Conservation (phyloP, 495 filamentous ascomycete species). For the Jackrogersella minutella region DNA sequence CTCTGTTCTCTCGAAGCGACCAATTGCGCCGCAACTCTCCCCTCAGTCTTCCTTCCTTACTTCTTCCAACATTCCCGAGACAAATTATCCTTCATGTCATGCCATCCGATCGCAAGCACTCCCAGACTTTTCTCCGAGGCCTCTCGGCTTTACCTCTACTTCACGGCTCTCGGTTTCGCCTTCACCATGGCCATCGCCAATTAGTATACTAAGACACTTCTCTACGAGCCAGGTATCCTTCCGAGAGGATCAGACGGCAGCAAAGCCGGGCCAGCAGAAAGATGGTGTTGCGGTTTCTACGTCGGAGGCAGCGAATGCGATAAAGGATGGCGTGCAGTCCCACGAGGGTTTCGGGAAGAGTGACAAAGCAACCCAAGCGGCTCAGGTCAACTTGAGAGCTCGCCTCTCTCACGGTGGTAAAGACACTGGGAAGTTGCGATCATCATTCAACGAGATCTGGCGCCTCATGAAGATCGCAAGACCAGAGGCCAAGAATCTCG, state of each 20-base stretch:
- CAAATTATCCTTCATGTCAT: slow-evolving; percentile 11
- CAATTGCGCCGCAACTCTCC: slow-evolving; percentile 7
- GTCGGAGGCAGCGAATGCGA: slow-evolving; percentile 7
- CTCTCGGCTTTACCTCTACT: slow-evolving; percentile 36
- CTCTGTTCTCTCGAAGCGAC: slow-evolving; percentile 8
- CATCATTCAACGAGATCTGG: slow-evolving; percentile 80
- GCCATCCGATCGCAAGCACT: slow-evolving; percentile 25
- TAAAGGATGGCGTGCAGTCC: slow-evolving; percentile 17
- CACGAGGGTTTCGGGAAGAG: slow-evolving; percentile 35
- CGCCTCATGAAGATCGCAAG: slow-evolving; percentile 87
- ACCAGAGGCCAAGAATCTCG: slow-evolving; percentile 82
- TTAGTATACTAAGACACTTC: slow-evolving; percentile 14
- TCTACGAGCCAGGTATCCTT: slow-evolving; percentile 9
- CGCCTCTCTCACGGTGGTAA: slow-evolving; percentile 82
- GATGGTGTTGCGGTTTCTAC: not conserved
- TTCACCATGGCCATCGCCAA: slow-evolving; percentile 24
- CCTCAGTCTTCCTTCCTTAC: slow-evolving; percentile 4
- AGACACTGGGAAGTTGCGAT: slow-evolving; percentile 58
- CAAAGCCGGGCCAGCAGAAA: slow-evolving; percentile 13
- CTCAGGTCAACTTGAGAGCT: slow-evolving; percentile 88
- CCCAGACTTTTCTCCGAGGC: slow-evolving; percentile 32
- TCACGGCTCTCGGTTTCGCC: slow-evolving; percentile 9
- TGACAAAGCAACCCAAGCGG: slow-evolving; percentile 86
- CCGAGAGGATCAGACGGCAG: slow-evolving; percentile 16
- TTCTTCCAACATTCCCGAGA: slow-evolving; percentile 2